These are phyloP conservation scores for Cavenderia fasciculata DNA, from an alignment of 78 protist species.

Conservation along the genomic window DNA sequence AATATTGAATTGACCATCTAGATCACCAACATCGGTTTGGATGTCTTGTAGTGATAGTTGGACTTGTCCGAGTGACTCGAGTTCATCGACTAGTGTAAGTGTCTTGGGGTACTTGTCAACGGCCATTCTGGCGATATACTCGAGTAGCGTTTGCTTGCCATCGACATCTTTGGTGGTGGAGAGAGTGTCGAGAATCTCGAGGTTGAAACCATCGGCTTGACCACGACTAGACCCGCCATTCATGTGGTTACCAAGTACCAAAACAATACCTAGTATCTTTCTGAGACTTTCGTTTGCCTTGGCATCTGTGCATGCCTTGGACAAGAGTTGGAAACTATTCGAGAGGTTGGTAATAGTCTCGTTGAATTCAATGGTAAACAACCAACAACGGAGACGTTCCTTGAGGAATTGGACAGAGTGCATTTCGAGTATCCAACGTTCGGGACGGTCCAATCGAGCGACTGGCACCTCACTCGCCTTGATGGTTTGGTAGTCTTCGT, in stretches of 20 bases:
- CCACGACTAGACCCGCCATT: slow-evolving; percentile 69
- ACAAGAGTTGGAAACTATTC: not conserved
- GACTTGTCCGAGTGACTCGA: slow-evolving; percentile 32
- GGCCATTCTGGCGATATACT: slow-evolving; percentile 24
- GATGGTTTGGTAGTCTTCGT: slow-evolving; percentile 40
- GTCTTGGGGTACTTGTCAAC: slow-evolving; percentile 65
- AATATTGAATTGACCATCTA: slow-evolving; percentile 16
- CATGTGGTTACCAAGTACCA: slow-evolving; percentile 74
- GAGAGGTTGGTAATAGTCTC: not conserved
- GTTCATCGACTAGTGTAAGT: slow-evolving; percentile 9
- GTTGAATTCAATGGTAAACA: slow-evolving; percentile 32
- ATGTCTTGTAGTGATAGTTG: slow-evolving; percentile 52
- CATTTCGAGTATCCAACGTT: slow-evolving; percentile 64
- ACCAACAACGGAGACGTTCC: slow-evolving; percentile 50
- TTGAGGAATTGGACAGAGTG: slow-evolving; percentile 29
- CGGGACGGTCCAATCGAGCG: slow-evolving; percentile 53
- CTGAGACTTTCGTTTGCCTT: slow-evolving; percentile 23
- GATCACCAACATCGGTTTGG: slow-evolving; percentile 47
- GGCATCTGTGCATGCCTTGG: slow-evolving; percentile 18
- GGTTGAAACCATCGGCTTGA: slow-evolving; percentile 71
- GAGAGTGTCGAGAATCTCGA: slow-evolving; percentile 44
- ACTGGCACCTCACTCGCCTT: slow-evolving; percentile 13
- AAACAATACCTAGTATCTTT: slow-evolving; percentile 32
- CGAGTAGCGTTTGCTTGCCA: slow-evolving; percentile 20
- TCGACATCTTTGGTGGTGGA: slow-evolving; percentile 47